phyloP scores from a whole-genome alignment of 108 stramenopile genomes.

The Nannochloropsis oceanica region DNA sequence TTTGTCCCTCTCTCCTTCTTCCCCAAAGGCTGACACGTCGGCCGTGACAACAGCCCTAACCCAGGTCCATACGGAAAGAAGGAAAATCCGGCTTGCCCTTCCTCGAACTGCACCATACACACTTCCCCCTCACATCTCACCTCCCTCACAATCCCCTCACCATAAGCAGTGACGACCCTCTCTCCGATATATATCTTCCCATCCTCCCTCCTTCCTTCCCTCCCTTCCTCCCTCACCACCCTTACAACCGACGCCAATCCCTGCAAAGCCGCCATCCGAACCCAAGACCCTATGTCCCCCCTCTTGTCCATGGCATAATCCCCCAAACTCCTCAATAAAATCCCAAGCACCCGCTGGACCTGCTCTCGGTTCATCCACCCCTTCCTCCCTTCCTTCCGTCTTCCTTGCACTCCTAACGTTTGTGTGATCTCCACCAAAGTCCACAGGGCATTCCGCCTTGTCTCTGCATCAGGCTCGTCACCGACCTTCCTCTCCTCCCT shows the following conservation, averaged over 20 bases:
- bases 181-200: not conserved
- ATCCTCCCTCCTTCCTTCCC: not conserved
- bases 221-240: not conserved
- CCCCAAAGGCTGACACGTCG: not conserved
- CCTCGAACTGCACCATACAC: not conserved
- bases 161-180: not conserved
- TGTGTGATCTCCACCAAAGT: conserved; percentile 52
- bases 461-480: conserved; percentile 70
- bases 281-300: conserved; percentile 97
- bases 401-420: conserved; percentile 42
- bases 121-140: not conserved
- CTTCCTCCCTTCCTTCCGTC: not conserved
- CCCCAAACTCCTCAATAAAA: conserved; percentile 53
- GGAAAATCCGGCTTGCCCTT: conserved; percentile 16
- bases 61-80: not conserved
- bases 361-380: conserved; percentile 27
- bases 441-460: conserved; percentile 67
- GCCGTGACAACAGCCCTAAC: not conserved
- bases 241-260: conserved; percentile 49
- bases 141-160: not conserved
- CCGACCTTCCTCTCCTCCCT: not conserved
- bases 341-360: conserved; percentile 44
- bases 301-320: conserved; percentile 92
- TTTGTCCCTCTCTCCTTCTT: not conserved
- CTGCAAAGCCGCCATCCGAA: conserved; percentile 68